These are phyloP conservation scores for Fusarium metavorans DNA, from an alignment of 2,329 filamentous ascomycete species.

Conservation along the genomic window DNA sequence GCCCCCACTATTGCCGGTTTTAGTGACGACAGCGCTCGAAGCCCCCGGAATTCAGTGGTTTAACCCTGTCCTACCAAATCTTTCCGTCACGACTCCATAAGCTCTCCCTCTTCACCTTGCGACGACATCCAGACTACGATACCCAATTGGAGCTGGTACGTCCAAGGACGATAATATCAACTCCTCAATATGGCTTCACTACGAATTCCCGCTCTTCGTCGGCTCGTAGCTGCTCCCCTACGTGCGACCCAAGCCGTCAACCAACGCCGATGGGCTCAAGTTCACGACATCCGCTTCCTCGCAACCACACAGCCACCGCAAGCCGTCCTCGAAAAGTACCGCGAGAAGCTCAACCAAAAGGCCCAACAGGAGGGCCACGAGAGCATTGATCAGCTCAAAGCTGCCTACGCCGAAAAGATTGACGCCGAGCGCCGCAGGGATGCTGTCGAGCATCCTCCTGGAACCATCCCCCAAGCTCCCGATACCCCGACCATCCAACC, in stretches of 20 bases:
- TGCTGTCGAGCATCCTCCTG: constrained; percentile 59
- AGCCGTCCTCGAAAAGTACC: constrained; percentile 85
- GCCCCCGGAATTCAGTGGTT: constrained; percentile 28
- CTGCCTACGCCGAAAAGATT: constrained; percentile 89
- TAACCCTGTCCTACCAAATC: constrained; percentile 24
- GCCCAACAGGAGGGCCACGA: constrained; percentile 78
- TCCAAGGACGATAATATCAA: not conserved
- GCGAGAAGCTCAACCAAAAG: constrained; percentile 84
- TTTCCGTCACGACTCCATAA: constrained; percentile 14
- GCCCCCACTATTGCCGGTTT: constrained; percentile 35
- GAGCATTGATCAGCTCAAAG: constrained; percentile 80
- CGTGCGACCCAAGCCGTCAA: constrained; percentile 51
- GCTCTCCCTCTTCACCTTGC: not conserved
- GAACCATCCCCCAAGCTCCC: constrained; percentile 51
- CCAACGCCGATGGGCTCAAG: constrained; percentile 90
- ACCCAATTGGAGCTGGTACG: constrained; percentile 11
- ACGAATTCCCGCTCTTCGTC: constrained; percentile 61
- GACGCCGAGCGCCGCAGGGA: constrained; percentile 75
- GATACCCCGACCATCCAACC: constrained; percentile 53
- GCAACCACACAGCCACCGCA: constrained; percentile 79
- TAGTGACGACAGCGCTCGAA: constrained; percentile 36
- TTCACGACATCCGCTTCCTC: constrained; percentile 91
- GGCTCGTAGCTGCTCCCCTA: constrained; percentile 52
- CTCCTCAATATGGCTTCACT: constrained; percentile 60
- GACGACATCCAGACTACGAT: not conserved